Evolutionary conservation across 2,329 filamentous ascomycete species (phyloP), one percentile per base, ranked within the genome.

Genomic region (Seiridium unicorne): DNA sequence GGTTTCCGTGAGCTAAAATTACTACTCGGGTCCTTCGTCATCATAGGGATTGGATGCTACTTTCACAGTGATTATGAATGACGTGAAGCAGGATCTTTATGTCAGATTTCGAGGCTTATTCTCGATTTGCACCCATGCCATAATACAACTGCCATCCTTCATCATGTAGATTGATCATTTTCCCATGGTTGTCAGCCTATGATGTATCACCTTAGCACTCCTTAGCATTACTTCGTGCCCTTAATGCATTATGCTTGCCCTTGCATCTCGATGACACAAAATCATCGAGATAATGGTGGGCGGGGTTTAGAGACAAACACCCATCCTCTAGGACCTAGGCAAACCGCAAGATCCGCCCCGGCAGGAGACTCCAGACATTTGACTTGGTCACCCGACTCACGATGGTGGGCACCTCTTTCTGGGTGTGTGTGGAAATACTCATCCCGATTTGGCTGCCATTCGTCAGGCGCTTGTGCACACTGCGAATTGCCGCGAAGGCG

Each of bases 1-100:
- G 49, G 49, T 53, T 53, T 34, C 49, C 38, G 49, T 8, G n/a
- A 53, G 49, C 49, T 53, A 53, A 53, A 53, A 53, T 53, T 53
- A 34, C 44, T 57, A 26, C 46, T 36, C n/a, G 42, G 55, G 55
- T 36, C 44, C 44, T 38, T 48, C 55, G 40, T 57, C 55, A 42
- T 57, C 55, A 57, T 57, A 57, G 44, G 55, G 31, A 47, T n/a
- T 47, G 55, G n/a, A 35, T 26, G 18, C 18, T 26, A 26, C 18
- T 26, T 26, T 26, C 18, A 26, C 18, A 26, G 18, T 26, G 18
- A 26, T 26, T 26, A 26, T 26, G 18, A 26, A 26, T 26, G 18
- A 26, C 18, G 18, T 26, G 18, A 26, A 26, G 18, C 18, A 26
- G 18, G 18, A 26, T 26, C 2, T 26, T 2, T 1, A 26, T 26